Evolutionary conservation across 148 eudicot genomes (phyloP), one percentile per base, ranked within the genome.

Genomic region (Diospyros kaki): DNA sequence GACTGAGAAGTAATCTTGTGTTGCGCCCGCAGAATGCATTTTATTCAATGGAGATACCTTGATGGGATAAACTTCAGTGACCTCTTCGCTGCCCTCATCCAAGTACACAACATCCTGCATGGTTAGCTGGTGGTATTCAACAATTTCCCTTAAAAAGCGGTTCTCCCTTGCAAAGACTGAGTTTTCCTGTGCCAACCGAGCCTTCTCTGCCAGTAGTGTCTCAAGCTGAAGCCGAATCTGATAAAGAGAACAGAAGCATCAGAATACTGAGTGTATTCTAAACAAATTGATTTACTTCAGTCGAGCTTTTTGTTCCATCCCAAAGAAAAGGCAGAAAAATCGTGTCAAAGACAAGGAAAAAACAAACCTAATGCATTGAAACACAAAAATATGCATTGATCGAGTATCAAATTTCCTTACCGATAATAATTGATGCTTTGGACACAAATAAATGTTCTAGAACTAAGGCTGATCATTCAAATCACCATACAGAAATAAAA

Each of bases 201-300:
- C 90, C 79, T 92, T 92, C 87, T 92, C 97, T 43, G 91, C 91
- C 75, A 92, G 80, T 58, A 92, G 97, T 64, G 89, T 78, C 80
- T 92, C 97, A 55, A 92, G 86, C 76, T 92, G 97, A 74, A 92
- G 97, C 81, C 97, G 88, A 83, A 92, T 84, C 97, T 92, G 88
- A 51, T 42, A 82, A 1, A 28, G 64, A 14, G 75, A 77, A 71
- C 15, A 70, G 43, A 13, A 44, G 15, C 43, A 79, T 58, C 48
- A 54, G 14, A 62, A 64, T 14, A 9, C 1, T 50, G 28, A 48
- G 8, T 4, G 3, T 42, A 43, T 13, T 40, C 13, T 12, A n/a
- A 41, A 56, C 51, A 69, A 15, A n/a, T 40, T 39, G 2, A 40
- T 53, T 52, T 51, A n/a, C 56, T 38, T 68, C 15, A 52, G 10